Evolutionary conservation across 495 filamentous ascomycete species (phyloP), one percentile per base, ranked within the genome.

Genomic region (Achaetomiella virescens): DNA sequence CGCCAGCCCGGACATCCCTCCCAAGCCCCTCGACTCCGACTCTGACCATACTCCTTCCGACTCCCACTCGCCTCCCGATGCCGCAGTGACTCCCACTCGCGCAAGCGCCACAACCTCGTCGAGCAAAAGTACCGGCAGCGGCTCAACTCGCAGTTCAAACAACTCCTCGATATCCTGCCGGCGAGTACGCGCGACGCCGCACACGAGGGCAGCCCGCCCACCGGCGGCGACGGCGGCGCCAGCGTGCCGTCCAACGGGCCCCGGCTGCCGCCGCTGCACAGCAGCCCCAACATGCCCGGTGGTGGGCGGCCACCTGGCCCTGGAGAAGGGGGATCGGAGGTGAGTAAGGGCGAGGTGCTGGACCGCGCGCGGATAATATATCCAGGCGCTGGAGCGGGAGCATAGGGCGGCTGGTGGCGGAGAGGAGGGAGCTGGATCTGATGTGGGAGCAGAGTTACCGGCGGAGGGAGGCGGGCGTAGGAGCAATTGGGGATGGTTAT

Each of bases 341-440:
- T 68, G 12, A 68, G 63, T 51, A 72, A 72, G 41, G 62, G 58
- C 1, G 67, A 72, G 25, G 67, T 72, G 40, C 55, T 72, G 31
- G 61, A 67, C 20, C 58, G 59, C 11, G 67, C 69, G 10, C 50
- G 61, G 12, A 6, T 52, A 41, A n/a, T 58, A 64, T 42, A 70
- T 70, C 36, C 48, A 53, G 49, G 33, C 54, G 22, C 33, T 65
- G 50, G 57, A 65, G 60, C 40, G 18, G 17, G 50, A 60, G n/a
- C 24, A 54, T 3, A 17, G n/a, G 33, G 31, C n/a, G 59, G 29
- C 42, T 62, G 33, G 20, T 49, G 38, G 55, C 55, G 27, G 59
- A 65, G 42, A 27, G 41, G 48, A 36, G 41, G 37, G 59, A 59
- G 53, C 38, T 65, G 42, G 49, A 37, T 18, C 7, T 27, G 24